phyloP scores from a whole-genome alignment of 371 early-diverging fungal species.

The Syncephalis plumigaleata region DNA sequence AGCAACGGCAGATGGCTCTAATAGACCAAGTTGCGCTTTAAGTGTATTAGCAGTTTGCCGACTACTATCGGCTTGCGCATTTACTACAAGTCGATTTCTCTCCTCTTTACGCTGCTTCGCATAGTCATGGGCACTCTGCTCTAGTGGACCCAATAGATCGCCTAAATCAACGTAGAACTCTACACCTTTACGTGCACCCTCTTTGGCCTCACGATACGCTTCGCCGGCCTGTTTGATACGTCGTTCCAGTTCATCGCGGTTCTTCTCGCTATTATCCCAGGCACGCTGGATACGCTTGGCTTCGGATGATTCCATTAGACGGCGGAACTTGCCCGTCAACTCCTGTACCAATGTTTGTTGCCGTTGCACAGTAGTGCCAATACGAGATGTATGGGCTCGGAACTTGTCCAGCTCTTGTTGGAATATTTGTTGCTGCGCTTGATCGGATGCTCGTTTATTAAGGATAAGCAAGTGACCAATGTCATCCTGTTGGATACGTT shows the following conservation, averaged over 20 bases:
- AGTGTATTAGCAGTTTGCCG: conserved; percentile 48
- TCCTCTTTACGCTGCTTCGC: conserved; percentile 45
- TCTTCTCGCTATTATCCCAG: conserved; percentile 43
- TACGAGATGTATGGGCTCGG: conserved; percentile 50
- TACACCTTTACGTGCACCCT: conserved; percentile 52
- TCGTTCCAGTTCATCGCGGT: conserved; percentile 30
- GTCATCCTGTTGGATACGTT: conserved; percentile 68
- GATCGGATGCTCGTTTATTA: conserved; percentile 44
- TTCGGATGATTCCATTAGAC: conserved; percentile 54
- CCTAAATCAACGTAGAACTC: conserved; percentile 59
- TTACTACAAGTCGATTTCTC: conserved; percentile 35
- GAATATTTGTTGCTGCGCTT: conserved; percentile 74
- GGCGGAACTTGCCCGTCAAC: conserved; percentile 48
- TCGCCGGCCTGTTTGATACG: conserved; percentile 36
- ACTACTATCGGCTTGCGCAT: conserved; percentile 35
- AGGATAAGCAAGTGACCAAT: conserved; percentile 67
- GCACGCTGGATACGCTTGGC: conserved; percentile 41
- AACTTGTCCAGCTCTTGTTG: conserved; percentile 80
- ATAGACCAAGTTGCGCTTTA: conserved; percentile 39
- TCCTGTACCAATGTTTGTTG: conserved; percentile 63
- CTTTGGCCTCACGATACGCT: conserved; percentile 39
- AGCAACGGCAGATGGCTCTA: conserved; percentile 7
- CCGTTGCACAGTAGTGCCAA: conserved; percentile 52
- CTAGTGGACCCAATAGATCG: conserved; percentile 40
- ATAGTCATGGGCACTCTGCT: conserved; percentile 41